Evolutionary conservation across 164 flowering plant species (phyloP), one percentile per base, ranked within the genome.

Genomic region (Vitis riparia): DNA sequence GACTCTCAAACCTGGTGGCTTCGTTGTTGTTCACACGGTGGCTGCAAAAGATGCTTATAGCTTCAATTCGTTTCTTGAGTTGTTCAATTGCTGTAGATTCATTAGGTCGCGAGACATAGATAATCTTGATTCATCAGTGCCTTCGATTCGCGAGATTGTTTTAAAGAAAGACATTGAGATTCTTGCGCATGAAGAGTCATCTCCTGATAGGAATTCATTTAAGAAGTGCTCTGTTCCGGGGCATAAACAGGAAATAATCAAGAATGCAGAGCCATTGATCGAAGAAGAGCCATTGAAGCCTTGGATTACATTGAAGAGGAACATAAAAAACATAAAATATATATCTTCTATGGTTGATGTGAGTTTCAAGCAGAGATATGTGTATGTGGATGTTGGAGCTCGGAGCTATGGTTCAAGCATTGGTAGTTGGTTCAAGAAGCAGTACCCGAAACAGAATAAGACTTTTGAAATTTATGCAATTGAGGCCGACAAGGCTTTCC

Each of bases 361-460:
- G 9, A 87, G 85, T 68, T 96, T 91, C 66, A 91, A 86, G 85
- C 76, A 65, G 67, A 84, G 87, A 65, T 93, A 93, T 76, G 85
- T 93, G 11, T 96, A 96, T 62, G 80, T 96, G 5, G 99, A 96
- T 78, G 97, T 96, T 61, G 99, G 99, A 5, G 87, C 98, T 23
- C 69, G 99, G 62, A 87, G 93, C 73, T 96, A 93, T 67, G 99
- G 98, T 0, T 95, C 99, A 10, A 95, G 99, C 65, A 95, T 95
- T 30, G 97, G 87, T 9, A 86, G 98, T 69, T 95, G 99, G 98
- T 95, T 95, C 78, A 90, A 68, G 80, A 95, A 93, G 83, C 92
- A 95, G 48, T 95, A 95, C 70, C 99, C 98, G 0, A 95, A 93
- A 68, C 97, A 93, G 82, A 90, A 93, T 71, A 87, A 83, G 72